A percentile compares a stretch with the other conserved stretches of the same genome.
Conservation (phyloP, 2,329 filamentous ascomycete species). For the Ophiosphaerella korrae region DNA sequence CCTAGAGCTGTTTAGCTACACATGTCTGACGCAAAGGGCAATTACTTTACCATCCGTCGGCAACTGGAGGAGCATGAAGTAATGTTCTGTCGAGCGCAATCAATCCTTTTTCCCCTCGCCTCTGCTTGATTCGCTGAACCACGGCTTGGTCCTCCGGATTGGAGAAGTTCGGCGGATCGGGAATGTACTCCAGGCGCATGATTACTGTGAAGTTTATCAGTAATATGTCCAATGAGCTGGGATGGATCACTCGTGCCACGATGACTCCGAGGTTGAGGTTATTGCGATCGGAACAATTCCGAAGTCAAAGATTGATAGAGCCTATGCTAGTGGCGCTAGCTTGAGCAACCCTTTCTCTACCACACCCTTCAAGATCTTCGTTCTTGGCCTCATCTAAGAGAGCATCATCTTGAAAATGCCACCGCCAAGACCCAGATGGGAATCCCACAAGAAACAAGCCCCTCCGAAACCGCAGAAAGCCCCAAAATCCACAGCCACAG, state of each 20-base stretch:
- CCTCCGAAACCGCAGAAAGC: conserved; percentile 12
- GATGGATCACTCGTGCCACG: too few relatives aligned
- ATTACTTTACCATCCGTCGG: conserved; percentile 57
- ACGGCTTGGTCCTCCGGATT: conserved; percentile 56
- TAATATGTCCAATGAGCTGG: background rate
- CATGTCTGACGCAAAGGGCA: background rate
- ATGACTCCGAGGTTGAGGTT: too few relatives aligned
- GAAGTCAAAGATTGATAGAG: background rate
- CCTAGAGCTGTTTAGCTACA: conserved; percentile 22
- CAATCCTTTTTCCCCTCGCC: conserved; percentile 56
- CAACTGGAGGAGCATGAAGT: conserved; percentile 60
- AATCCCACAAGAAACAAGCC: conserved; percentile 5
- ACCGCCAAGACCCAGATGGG: conserved; percentile 11
- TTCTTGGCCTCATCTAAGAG: too few relatives aligned
- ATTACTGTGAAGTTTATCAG: background rate
- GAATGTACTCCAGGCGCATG: conserved; percentile 62
- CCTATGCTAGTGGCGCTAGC: background rate
- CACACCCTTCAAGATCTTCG: background rate
- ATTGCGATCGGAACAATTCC: conserved; percentile 16
- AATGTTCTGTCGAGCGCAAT: conserved; percentile 60
- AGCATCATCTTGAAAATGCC: conserved; percentile 5
- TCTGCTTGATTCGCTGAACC: conserved; percentile 56
- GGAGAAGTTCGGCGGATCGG: conserved; percentile 55
- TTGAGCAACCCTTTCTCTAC: conserved; percentile 2
- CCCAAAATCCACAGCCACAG: conserved; percentile 10